Evolutionary conservation across 192 early-diverging fungal species (phyloP), one percentile per base, ranked within the genome.

Genomic region (Backusella australiensis): DNA sequence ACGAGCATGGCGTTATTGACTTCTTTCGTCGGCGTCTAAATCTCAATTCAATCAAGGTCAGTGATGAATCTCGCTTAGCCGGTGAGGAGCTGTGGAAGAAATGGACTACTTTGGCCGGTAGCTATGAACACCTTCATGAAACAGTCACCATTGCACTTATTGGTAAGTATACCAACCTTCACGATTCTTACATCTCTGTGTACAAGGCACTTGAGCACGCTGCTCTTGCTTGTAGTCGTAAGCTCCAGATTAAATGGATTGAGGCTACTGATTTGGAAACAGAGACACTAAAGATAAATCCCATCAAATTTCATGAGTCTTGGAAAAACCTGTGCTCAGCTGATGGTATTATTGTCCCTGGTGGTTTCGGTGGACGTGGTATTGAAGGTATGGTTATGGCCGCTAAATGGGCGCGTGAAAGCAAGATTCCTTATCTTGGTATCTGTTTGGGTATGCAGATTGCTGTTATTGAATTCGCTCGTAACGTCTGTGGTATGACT

Each of bases 371-470:
- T 71, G 88, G 90, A 69, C 95, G 98, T 79, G 98, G 98, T 78
- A 93, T 93, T 65, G 98, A 99, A 77, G 98, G 98, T 72, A 99
- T 93, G 89, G 89, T 99, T 46, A 84, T 92, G 34, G 96, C 97
- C 2, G 93, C 93, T 80, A 97, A 96, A 80, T 98, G 95, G 93
- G 98, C 98, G 32, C 94, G 98, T 81, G 97, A 98, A 85, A 93
- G 97, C 86, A 95, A 96, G 73, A 83, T 99, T 41, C 98, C 98
- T 59, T 99, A 96, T 86, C 93, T 99, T 44, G 98, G 98, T 67
- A 96, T 99, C 80, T 99, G 98, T 83, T 89, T 99, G 53, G 98
- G 98, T 73, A 85, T 99, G 77, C 98, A 99, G 76, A 89, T 99
- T 32, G 97, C 98, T 17, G 95, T 97, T 17, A 95, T 99, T 69